Evolutionary conservation across 164 flowering plant species (phyloP).

Genomic region (Pachysandra terminalis): DNA sequence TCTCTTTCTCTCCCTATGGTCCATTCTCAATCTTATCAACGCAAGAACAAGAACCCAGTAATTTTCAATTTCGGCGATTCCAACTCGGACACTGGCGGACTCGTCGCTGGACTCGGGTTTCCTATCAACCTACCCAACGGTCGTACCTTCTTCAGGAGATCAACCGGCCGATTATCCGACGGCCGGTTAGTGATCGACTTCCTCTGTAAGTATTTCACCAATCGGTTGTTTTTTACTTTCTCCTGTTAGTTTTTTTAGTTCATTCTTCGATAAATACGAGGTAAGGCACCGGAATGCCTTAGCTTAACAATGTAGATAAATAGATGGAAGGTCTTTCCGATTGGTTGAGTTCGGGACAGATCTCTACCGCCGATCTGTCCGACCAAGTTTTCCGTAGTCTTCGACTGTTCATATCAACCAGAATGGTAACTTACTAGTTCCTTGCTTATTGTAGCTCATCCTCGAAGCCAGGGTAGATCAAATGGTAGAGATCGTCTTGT

Average conservation of each 20-base stretch:
- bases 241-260: background rate
- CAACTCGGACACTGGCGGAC: conserved; percentile 24
- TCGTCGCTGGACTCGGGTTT: conserved; percentile 21
- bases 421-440: no score
- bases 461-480: no score
- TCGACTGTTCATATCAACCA: no score
- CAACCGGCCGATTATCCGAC: conserved; percentile 20
- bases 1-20: background rate
- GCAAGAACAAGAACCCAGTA: conserved; percentile 5
- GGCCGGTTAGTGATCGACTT: conserved; percentile 20
- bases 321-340: no score
- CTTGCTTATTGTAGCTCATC: no score
- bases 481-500: no score
- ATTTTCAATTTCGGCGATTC: conserved; percentile 18
- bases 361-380: no score
- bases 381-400: no score
- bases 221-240: background rate
- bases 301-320: no score
- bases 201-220: conserved; percentile 11
- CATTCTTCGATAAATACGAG: no score
- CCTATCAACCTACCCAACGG: conserved; percentile 13
- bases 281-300: no score
- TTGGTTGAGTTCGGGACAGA: no score
- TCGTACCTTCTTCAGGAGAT: conserved; percentile 11
- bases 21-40: background rate